Percentiles rank a stretch among this genome's conserved stretches.
Conservation (phyloP, 352 stramenopile species). For the Phytophthora nicotianae region DNA sequence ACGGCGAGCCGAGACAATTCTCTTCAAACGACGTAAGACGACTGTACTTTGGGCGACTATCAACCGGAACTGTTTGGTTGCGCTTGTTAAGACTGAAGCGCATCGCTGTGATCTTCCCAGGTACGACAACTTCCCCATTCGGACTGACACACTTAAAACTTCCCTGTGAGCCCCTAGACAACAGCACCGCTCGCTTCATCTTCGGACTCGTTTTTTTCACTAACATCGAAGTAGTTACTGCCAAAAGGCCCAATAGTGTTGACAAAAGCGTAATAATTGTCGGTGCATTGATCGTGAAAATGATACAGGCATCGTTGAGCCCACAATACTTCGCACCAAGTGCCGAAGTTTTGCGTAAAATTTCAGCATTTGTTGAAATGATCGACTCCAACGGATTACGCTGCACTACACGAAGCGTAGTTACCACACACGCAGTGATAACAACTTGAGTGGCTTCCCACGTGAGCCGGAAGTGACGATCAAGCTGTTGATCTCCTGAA, state of each 20-base stretch:
- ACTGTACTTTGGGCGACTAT: not conserved
- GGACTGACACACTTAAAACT: slow-evolving; percentile 5
- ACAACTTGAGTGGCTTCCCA: slow-evolving; percentile 19
- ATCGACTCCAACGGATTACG: slow-evolving; percentile 26
- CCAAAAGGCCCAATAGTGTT: slow-evolving; percentile 8
- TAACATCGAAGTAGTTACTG: slow-evolving; percentile 9
- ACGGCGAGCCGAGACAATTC: slow-evolving; percentile 24
- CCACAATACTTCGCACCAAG: slow-evolving; percentile 18
- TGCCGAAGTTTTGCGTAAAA: slow-evolving; percentile 26
- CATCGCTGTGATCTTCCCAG: slow-evolving; percentile 4
- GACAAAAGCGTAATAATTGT: slow-evolving; percentile 16
- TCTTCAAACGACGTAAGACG: slow-evolving; percentile 30
- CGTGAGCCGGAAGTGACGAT: slow-evolving; percentile 14
- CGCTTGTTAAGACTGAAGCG: slow-evolving; percentile 12
- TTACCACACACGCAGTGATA: slow-evolving; percentile 13
- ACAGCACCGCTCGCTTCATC: not conserved
- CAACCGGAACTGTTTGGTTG: slow-evolving; percentile 1
- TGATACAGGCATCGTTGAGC: slow-evolving; percentile 26
- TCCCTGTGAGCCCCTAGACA: slow-evolving; percentile 2
- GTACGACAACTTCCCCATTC: not conserved
- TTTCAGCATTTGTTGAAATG: slow-evolving; percentile 22
- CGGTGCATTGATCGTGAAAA: slow-evolving; percentile 27
- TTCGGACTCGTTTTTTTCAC: slow-evolving; percentile 22
- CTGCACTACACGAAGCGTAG: slow-evolving; percentile 9
- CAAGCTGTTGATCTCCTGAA: slow-evolving; percentile 16